Conservation (phyloP, 352 stramenopile genomes). For the Phytophthora syringae region DNA sequence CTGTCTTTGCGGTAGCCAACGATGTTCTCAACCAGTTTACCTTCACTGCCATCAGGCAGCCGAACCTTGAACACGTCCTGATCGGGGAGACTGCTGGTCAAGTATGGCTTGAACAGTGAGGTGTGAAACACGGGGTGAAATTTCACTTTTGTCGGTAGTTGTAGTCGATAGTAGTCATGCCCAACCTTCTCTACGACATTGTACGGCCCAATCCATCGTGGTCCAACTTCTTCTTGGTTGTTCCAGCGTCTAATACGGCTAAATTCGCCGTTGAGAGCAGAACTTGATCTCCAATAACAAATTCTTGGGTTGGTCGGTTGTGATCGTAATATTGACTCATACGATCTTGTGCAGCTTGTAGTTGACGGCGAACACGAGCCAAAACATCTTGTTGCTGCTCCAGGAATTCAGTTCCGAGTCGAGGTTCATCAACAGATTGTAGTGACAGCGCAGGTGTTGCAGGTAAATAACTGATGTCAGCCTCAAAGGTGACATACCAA, state of each 20-base stretch:
- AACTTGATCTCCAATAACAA: constrained; percentile 8
- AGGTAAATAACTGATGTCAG: constrained; percentile 16
- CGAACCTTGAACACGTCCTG: constrained; percentile 6
- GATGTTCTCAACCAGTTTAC: constrained; percentile 14
- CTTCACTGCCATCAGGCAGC: background rate
- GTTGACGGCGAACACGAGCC: background rate
- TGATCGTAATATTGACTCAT: constrained; percentile 11
- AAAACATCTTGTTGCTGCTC: constrained; percentile 1
- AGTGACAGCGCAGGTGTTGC: background rate
- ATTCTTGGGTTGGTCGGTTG: constrained; percentile 10
- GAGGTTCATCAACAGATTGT: constrained; percentile 2
- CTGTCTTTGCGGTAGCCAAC: background rate
- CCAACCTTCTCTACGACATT: background rate
- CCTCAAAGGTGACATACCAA: background rate
- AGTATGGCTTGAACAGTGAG: background rate
- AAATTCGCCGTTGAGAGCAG: constrained; percentile 10
- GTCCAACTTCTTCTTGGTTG: constrained; percentile 8
- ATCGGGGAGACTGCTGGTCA: background rate
- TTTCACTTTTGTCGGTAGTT: background rate
- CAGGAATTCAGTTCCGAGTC: no score
- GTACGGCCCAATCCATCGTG: constrained; percentile 12
- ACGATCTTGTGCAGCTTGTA: constrained; percentile 3
- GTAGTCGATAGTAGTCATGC: constrained; percentile 1
- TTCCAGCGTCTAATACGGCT: constrained; percentile 8
- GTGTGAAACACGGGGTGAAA: constrained; percentile 5